phyloP scores from a whole-genome alignment of 495 filamentous ascomycete genomes.

The Oleoguttula mirabilis region DNA sequence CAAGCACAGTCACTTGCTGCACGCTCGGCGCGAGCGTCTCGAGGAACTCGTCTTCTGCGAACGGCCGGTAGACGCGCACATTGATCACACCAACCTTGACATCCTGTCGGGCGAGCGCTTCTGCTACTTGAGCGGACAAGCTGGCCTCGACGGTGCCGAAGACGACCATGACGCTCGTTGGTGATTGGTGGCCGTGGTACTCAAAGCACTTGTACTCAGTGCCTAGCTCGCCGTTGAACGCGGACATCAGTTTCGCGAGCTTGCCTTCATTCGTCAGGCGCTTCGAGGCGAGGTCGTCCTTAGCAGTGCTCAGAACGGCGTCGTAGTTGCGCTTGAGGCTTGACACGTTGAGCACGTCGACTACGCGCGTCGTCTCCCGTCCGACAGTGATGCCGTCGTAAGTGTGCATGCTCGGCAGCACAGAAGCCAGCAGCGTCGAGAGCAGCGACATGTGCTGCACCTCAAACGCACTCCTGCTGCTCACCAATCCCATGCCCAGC shows the following conservation, averaged over 20 bases:
- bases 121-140: conserved; percentile 68
- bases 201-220: conserved; percentile 88
- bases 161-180: conserved; percentile 72
- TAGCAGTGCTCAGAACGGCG: conserved; percentile 48
- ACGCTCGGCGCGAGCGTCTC: conserved; percentile 62
- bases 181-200: conserved; percentile 71
- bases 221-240: conserved; percentile 85
- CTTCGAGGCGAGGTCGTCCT: conserved; percentile 36
- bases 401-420: conserved; percentile 77
- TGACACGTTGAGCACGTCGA: conserved; percentile 66
- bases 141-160: conserved; percentile 87
- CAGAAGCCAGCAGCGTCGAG: conserved; percentile 65
- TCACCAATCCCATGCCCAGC: conserved; percentile 72
- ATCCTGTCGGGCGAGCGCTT: conserved; percentile 55
- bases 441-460: conserved; percentile 91
- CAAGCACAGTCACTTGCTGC: conserved; percentile 56
- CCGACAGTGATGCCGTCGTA: conserved; percentile 85
- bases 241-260: conserved; percentile 57
- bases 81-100: conserved; percentile 73
- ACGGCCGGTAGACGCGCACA: conserved; percentile 87
- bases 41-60: conserved; percentile 86
- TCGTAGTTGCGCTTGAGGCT: conserved; percentile 61
- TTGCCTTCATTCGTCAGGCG: conserved; percentile 63
- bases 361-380: conserved; percentile 72
- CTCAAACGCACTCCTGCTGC: conserved; percentile 77